Conservation (phyloP, 495 filamentous ascomycete genomes). For the Podospora tetraspora region DNA sequence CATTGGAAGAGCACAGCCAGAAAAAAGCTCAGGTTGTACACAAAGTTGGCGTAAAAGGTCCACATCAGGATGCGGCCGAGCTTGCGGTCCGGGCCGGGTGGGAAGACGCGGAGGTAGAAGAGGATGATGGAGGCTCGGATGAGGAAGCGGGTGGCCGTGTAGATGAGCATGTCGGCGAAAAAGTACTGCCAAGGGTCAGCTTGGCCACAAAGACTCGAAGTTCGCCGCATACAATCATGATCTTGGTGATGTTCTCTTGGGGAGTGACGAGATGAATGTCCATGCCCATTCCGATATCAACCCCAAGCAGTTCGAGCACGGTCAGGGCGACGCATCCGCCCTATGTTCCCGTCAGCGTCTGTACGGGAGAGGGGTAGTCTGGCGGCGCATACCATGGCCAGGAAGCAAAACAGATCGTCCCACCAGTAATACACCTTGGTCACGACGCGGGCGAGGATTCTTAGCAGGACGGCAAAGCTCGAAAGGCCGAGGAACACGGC, state of each 20-base stretch:
- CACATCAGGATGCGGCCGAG: conserved; percentile 27
- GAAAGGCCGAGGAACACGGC: conserved; percentile 23
- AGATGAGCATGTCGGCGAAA: conserved; percentile 31
- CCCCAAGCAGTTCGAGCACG: conserved; percentile 20
- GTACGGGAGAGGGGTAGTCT: neutral
- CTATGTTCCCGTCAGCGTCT: conserved; percentile 5
- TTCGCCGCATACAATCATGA: conserved; percentile 12
- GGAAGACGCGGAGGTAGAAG: conserved; percentile 50
- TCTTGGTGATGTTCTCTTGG: conserved; percentile 33
- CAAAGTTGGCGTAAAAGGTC: conserved; percentile 30
- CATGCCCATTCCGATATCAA: conserved; percentile 37
- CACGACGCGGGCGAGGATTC: conserved; percentile 25
- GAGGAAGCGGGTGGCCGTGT: conserved; percentile 35
- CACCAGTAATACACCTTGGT: conserved; percentile 33
- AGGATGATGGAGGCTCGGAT: conserved; percentile 46
- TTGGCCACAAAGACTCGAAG: neutral
- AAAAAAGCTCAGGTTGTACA: conserved; percentile 37
- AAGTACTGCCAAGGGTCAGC: conserved; percentile 16
- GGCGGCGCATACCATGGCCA: conserved; percentile 18
- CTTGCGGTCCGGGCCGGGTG: conserved; percentile 17
- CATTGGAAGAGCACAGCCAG: conserved; percentile 41
- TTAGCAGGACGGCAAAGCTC: conserved; percentile 20
- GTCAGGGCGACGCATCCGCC: conserved; percentile 18
- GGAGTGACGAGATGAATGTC: conserved; percentile 48
- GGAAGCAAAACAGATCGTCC: conserved; percentile 30